Conservation (phyloP, 1,139 yeast genomes). For the Sugiyamaella pinicola region DNA sequence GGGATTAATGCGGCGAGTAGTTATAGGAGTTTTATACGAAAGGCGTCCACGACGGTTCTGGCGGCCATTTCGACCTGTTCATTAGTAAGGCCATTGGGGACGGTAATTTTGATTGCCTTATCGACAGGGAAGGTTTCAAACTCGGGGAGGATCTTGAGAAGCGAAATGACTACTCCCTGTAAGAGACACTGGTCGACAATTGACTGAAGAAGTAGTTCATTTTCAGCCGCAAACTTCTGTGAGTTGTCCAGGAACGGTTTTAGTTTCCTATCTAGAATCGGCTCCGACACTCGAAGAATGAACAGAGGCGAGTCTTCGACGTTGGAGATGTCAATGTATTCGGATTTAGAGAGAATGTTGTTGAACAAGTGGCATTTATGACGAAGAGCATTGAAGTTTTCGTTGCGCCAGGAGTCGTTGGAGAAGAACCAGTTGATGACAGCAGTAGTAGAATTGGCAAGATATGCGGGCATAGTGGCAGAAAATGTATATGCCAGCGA, state of each 20-base stretch:
- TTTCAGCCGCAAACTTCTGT: constrained; percentile 41
- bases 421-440: constrained; percentile 49
- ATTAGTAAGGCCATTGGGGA: constrained; percentile 56
- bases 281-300: constrained; percentile 36
- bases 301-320: constrained; percentile 62
- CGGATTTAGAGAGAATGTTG: constrained; percentile 43
- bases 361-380: constrained; percentile 45
- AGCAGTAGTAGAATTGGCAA: constrained; percentile 71
- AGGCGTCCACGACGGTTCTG: constrained; percentile 25
- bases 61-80: constrained; percentile 54
- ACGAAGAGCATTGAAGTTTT: constrained; percentile 42
- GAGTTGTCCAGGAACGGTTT: constrained; percentile 20
- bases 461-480: constrained; percentile 92
- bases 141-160: constrained; percentile 67
- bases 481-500: constrained; percentile 90
- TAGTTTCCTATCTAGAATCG: constrained; percentile 28
- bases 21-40: constrained; percentile 16
- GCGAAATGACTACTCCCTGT: constrained; percentile 62
- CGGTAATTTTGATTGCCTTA: constrained; percentile 63
- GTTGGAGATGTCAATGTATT: constrained; percentile 54
- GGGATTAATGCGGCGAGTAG: constrained; percentile 1
- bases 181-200: constrained; percentile 58
- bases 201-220: constrained; percentile 62
- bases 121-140: constrained; percentile 78
- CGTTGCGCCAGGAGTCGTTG: constrained; percentile 37